Percentiles rank a stretch among this genome's conserved stretches.
These are phyloP conservation scores for Arabidopsis lyrata DNA, from an alignment of 441 rosid genomes.

Conservation along the genomic window DNA sequence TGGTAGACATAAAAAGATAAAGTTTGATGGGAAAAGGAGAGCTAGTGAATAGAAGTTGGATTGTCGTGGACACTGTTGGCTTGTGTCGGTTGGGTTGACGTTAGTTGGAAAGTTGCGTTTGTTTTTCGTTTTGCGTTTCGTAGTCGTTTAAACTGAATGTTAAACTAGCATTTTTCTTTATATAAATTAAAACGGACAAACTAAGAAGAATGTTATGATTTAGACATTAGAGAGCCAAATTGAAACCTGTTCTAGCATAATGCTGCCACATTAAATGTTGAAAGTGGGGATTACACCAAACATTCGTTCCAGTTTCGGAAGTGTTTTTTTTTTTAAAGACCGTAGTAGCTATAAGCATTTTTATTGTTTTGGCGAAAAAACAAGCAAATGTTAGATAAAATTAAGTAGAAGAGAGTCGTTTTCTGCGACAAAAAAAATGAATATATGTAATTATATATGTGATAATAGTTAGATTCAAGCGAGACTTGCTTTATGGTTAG, in stretches of 20 bases:
- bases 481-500: conserved; percentile 63
- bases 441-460: conserved; percentile 1
- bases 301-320: conserved; percentile 7
- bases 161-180: not conserved
- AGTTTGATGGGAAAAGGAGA: conserved; percentile 39
- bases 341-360: too few species aligned
- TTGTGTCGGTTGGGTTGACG: conserved; percentile 44
- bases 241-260: conserved; percentile 1
- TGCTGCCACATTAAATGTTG: conserved; percentile 12
- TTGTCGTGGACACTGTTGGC: conserved; percentile 40
- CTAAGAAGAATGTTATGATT: conserved; percentile 35
- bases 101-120: conserved; percentile 35
- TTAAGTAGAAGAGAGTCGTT: not conserved
- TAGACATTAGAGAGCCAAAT: conserved; percentile 19
- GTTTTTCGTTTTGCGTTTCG: conserved; percentile 24
- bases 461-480: not conserved
- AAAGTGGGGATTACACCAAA: conserved; percentile 27
- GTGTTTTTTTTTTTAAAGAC: not conserved
- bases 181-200: not conserved
- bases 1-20: conserved; percentile 45
- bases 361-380: too few species aligned
- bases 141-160: conserved; percentile 8
- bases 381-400: not conserved
- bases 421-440: not conserved
- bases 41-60: conserved; percentile 34